Conservation (phyloP, 148 eudicot genomes). For the Silene conica region DNA sequence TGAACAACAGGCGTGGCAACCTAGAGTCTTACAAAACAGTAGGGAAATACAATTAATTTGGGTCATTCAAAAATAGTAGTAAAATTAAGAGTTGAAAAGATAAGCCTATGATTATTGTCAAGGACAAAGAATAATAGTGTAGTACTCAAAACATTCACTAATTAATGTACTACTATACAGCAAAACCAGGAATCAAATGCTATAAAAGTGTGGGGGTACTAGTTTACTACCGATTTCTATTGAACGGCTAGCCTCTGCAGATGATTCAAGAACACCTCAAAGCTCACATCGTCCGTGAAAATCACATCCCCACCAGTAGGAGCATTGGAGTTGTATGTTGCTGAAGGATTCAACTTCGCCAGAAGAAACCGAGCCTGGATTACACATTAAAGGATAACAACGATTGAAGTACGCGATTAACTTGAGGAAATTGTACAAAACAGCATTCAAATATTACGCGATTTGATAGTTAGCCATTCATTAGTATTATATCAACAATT, state of each 20-base stretch:
- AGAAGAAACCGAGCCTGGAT: slow-evolving; percentile 91
- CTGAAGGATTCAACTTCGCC: slow-evolving; percentile 95
- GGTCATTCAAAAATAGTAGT: not conserved
- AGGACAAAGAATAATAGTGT: slow-evolving; percentile 8
- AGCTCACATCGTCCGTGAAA: slow-evolving; percentile 94
- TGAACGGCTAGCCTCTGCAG: slow-evolving; percentile 87
- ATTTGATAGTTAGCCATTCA: too few species aligned
- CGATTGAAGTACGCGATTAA: not conserved
- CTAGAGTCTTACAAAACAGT: too few species aligned
- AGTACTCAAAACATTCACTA: not conserved
- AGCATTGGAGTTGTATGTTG: slow-evolving; percentile 73
- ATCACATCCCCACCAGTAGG: slow-evolving; percentile 86
- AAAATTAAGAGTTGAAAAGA: not conserved
- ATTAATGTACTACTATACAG: slow-evolving; percentile 40
- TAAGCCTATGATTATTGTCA: slow-evolving; percentile 2
- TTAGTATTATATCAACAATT: too few species aligned
- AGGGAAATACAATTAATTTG: not conserved
- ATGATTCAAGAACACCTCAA: slow-evolving; percentile 85
- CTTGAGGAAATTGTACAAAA: not conserved
- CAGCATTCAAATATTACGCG: not conserved
- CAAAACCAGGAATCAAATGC: slow-evolving; percentile 24
- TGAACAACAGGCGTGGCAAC: too few species aligned
- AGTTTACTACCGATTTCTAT: slow-evolving; percentile 27
- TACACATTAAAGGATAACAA: not conserved
- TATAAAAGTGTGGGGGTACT: slow-evolving; percentile 48